Conservation (phyloP, 306 rosid species). For the Canavalia ensiformis region DNA sequence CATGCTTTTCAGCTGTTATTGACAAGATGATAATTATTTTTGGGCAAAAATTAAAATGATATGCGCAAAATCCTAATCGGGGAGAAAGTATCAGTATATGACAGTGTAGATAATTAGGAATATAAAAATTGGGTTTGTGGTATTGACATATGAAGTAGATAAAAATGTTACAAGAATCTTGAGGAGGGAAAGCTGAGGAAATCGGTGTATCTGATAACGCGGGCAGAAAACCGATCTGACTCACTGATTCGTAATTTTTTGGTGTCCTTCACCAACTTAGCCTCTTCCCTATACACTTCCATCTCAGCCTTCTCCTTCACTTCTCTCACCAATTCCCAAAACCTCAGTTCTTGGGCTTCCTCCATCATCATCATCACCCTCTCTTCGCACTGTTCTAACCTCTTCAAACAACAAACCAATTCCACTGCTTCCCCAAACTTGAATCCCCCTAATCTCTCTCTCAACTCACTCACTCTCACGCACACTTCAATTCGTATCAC, state of each 20-base stretch:
- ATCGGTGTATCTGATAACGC: constrained; percentile 45
- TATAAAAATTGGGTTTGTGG: no score
- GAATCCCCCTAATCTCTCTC: constrained; percentile 62
- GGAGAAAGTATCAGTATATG: no score
- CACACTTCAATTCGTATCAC: constrained; percentile 49
- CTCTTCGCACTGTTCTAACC: constrained; percentile 67
- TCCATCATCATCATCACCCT: constrained; percentile 13
- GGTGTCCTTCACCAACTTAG: constrained; percentile 21
- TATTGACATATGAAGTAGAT: no score
- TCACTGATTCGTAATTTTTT: constrained; percentile 36
- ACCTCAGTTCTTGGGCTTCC: not conserved
- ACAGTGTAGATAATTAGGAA: no score
- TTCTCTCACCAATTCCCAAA: constrained; percentile 66
- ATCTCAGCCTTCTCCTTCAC: constrained; percentile 52
- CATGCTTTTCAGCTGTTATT: no score
- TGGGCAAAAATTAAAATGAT: no score
- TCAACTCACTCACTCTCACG: constrained; percentile 62
- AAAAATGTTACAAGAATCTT: constrained; percentile 46
- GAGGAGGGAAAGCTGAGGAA: constrained; percentile 60
- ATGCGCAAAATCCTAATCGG: no score
- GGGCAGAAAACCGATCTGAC: constrained; percentile 65
- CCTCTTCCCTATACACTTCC: constrained; percentile 44
- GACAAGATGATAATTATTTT: no score
- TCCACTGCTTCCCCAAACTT: constrained; percentile 79
- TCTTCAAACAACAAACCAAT: constrained; percentile 66